phyloP scores from a whole-genome alignment of 140 eudicot genomes.

The Anethum foeniculum region DNA sequence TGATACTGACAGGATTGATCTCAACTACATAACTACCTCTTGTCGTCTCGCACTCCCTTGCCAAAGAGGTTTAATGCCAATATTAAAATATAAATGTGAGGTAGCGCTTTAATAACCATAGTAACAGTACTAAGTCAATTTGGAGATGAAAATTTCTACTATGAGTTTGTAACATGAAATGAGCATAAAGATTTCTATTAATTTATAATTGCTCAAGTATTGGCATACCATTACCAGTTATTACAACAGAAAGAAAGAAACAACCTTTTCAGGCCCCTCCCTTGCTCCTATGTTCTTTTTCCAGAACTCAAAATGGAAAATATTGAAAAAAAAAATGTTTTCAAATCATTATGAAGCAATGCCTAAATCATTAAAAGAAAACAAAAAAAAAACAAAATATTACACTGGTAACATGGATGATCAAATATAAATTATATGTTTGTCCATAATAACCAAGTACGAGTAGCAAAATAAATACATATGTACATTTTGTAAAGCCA shows the following conservation, averaged over 20 bases:
- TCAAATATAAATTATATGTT: neutral
- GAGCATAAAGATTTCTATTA: neutral
- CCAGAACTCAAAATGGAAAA: neutral
- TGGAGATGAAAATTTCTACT: neutral
- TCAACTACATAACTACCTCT: neutral
- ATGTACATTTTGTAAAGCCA: neutral
- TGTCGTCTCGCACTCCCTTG: neutral
- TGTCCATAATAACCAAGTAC: neutral
- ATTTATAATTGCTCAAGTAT: neutral
- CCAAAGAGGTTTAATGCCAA: neutral
- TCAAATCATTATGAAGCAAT: neutral
- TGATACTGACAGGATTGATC: no score
- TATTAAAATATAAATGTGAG: neutral
- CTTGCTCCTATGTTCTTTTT: neutral
- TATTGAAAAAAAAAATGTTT: neutral
- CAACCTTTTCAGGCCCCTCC: neutral
- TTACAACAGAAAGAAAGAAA: neutral
- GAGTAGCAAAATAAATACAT: neutral
- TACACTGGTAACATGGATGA: neutral
- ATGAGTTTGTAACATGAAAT: slow-evolving; percentile 1
- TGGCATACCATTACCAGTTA: neutral
- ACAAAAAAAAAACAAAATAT: neutral
- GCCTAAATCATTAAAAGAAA: neutral
- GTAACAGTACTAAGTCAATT: neutral
- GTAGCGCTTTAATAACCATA: neutral